Base-by-base conservation (phyloP, 1,284 basidiomycete genomes). In the Boletus smithii region DNA sequence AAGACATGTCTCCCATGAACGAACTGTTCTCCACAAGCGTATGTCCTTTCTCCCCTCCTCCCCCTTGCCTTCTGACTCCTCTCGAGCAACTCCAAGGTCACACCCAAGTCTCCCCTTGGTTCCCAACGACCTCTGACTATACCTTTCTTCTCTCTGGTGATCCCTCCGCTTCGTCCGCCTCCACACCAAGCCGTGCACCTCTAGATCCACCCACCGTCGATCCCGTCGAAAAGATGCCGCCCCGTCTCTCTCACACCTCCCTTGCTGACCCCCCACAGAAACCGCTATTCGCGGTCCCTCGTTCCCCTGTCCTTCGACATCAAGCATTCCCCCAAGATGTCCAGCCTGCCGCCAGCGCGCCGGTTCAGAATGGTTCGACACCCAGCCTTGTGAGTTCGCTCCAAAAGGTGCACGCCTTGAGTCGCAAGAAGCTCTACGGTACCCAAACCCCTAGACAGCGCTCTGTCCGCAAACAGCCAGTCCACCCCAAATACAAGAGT, bases 351-450 rank as follows among this genome's bases (percentile, higher is more conserved):
- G 18, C 44, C 8, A 9, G 8, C 16, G 13, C 30, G 8, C 30
- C 53, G 22, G 1, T 17, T 5, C 57, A 53, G 42, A 50, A 36
- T 10, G 49, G 45, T 9, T 40, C 54, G 5, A 51, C 50, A 4
- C 74, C 73, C 2, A 77, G 70, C 51, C 64, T 82, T 2, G 80
- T 82, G 23, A 69, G 64, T 24, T 77, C 77, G 16, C 64, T 82
- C 8, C 78, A 83, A 56, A 74, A 79, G 55, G 69, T 77, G 13
- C 81, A 83, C 44, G 81, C 81, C 7, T 55, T 82, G 36, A 80
- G 77, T 8, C 79, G 81, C 62, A 83, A 81, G 66, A 81, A 81
- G 50, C 69, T 79, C 9, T 81, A 81, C 50, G 75, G 78, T n/a
- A 44, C 71, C 23, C 74, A 77, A 54, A 69, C 76, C 11, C 53